Evolutionary conservation across 805 yeast genomes (phyloP), one percentile per base, ranked within the genome.

Genomic region (Ogataea paradorogensis): DNA sequence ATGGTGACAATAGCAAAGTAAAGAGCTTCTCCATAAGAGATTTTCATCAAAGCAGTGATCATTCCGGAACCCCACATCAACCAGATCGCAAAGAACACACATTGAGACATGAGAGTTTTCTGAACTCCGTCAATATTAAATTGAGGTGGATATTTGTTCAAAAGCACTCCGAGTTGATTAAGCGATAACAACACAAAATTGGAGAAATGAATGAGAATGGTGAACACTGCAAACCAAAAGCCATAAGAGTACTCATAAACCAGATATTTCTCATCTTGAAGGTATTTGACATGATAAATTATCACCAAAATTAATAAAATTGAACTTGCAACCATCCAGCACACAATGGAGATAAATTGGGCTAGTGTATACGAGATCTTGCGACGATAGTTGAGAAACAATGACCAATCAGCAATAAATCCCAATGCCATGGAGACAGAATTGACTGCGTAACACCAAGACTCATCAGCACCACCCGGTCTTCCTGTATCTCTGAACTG

Each of bases 211-310:
- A 85, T 61, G 1, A 70, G 63, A 4, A 78, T 70, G 0, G 95
- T 84, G 44, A 82, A 62, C 0, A 76, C 75, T 0, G 88, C 95
- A 59, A 72, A 82, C 89, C 90, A 88, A 56, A 75, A 88, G 2
- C 95, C 95, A 47, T 77, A 82, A 0, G 86, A 66, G 10, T 67
- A 61, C 5, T 27, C 15, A 38, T 50, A 55, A 6, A 27, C 18
- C 9, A 41, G 40, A 31, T 56, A 47, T 9, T 41, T 32, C 35
- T 53, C 40, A 15, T 48, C 33, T 11, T 37, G 33, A 28, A 50
- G 44, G 42, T 56, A 58, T 33, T 48, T 40, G 25, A 49, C 36
- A 27, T 53, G 56, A 30, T 53, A 55, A 3, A 69, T 53, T 6
- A 73, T 48, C 1, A 82, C 57, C 2, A 74, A 79, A 0, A 66